Conservation (phyloP, 208 protist species). For the Acanthamoeba healyi region DNA sequence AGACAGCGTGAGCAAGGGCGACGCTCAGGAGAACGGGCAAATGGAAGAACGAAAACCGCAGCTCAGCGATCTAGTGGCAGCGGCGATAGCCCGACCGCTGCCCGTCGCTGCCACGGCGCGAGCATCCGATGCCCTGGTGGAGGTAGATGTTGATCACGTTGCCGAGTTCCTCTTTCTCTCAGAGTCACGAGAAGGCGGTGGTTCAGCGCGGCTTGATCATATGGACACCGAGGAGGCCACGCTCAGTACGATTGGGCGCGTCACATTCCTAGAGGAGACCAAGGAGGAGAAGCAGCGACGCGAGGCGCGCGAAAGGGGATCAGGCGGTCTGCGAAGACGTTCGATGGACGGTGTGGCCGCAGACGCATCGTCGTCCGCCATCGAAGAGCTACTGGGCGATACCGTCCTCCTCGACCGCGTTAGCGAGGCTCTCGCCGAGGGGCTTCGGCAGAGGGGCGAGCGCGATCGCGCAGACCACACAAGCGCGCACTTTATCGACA, state of each 20-base stretch:
- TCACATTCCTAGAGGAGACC: not conserved
- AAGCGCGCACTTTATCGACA: not conserved
- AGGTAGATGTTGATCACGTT: not conserved
- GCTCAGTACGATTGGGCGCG: not conserved
- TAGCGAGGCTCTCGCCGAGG: not conserved
- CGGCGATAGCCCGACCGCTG: not conserved
- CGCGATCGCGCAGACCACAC: too few relatives aligned
- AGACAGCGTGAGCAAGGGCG: too few relatives aligned
- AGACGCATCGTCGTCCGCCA: too few relatives aligned
- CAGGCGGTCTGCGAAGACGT: too few relatives aligned
- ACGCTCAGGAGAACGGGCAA: too few relatives aligned
- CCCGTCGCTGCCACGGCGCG: not conserved
- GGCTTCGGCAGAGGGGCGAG: not conserved
- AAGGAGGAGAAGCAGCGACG: not conserved
- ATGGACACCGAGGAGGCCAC: too few relatives aligned
- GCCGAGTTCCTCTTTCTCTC: conserved; percentile 20
- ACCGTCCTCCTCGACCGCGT: not conserved
- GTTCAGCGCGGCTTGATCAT: too few relatives aligned
- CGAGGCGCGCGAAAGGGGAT: not conserved
- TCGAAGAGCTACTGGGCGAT: not conserved
- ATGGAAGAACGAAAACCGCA: too few relatives aligned
- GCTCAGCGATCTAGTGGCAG: too few relatives aligned
- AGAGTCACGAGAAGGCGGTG: not conserved
- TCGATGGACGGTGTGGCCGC: too few relatives aligned
- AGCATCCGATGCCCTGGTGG: not conserved